Evolutionary conservation across 371 early-diverging fungal species (phyloP).

Genomic region (Saksenaea oblongispora): DNA sequence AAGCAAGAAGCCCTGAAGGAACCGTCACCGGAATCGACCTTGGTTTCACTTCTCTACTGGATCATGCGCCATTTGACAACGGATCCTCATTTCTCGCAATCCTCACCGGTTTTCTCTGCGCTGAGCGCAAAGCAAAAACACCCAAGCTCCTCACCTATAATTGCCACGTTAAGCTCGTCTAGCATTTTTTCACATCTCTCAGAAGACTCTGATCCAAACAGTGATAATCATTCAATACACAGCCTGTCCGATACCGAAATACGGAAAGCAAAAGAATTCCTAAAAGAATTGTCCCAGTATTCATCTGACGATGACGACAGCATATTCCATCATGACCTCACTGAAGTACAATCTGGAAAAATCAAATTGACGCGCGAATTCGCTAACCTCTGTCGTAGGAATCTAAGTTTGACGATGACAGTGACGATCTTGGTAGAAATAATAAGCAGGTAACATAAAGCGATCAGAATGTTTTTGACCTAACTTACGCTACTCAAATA

Average conservation of each 20-base stretch:
- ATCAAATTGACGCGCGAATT: not conserved
- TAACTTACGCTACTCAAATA: too few species aligned
- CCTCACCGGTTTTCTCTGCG: too few species aligned
- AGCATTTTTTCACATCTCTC: not conserved
- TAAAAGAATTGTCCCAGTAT: not conserved
- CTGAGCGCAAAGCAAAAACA: too few species aligned
- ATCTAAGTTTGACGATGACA: not conserved
- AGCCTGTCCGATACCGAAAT: not conserved
- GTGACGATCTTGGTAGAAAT: too few species aligned
- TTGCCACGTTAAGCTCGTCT: not conserved
- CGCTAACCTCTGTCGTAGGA: not conserved
- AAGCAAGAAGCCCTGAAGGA: too few species aligned
- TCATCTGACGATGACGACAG: not conserved
- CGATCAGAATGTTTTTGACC: too few species aligned
- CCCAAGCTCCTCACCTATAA: not conserved
- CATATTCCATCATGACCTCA: not conserved
- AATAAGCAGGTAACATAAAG: too few species aligned
- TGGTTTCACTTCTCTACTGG: too few species aligned
- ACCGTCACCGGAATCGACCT: too few species aligned
- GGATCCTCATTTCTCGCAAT: too few species aligned
- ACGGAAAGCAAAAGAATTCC: not conserved
- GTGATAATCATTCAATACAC: not conserved
- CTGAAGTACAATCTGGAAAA: not conserved
- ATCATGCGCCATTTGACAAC: too few species aligned
- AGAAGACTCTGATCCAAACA: not conserved